Evolutionary conservation across 192 early-diverging fungal species (phyloP).

Genomic region (Phlyctochytrium arcticum): DNA sequence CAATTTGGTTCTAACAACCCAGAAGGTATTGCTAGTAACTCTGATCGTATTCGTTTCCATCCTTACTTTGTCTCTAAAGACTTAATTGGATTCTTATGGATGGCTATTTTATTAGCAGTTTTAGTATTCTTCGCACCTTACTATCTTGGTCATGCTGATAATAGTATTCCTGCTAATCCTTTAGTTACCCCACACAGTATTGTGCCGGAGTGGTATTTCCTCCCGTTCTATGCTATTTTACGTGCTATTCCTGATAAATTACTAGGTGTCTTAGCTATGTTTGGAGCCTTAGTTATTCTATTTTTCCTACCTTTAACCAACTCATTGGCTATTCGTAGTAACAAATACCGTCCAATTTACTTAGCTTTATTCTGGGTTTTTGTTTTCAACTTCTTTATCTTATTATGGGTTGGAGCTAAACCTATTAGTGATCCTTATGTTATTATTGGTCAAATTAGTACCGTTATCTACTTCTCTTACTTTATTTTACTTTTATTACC

Average conservation of each 20-base stretch:
- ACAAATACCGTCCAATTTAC: slow-evolving; percentile 60
- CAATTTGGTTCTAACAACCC: slow-evolving; percentile 55
- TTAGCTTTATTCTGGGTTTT: slow-evolving; percentile 65
- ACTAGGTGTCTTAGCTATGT: slow-evolving; percentile 47
- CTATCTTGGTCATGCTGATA: slow-evolving; percentile 7
- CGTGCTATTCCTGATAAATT: slow-evolving; percentile 43
- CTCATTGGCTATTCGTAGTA: slow-evolving; percentile 51
- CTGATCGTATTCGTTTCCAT: slow-evolving; percentile 63
- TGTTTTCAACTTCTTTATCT: slow-evolving; percentile 63
- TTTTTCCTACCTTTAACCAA: slow-evolving; percentile 51
- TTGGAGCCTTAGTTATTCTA: slow-evolving; percentile 57
- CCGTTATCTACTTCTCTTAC: slow-evolving; percentile 59
- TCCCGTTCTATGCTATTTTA: slow-evolving; percentile 17
- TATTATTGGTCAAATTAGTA: slow-evolving; percentile 50
- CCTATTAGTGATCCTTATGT: slow-evolving; percentile 61
- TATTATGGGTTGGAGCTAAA: slow-evolving; percentile 63
- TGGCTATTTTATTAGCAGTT: slow-evolving; percentile 14
- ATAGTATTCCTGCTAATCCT: slow-evolving; percentile 9
- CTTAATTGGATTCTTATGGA: slow-evolving; percentile 58
- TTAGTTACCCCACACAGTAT: background rate
- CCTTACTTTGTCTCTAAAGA: slow-evolving; percentile 67
- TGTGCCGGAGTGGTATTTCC: background rate
- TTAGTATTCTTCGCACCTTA: slow-evolving; percentile 7
- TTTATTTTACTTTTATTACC: slow-evolving; percentile 53
- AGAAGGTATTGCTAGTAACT: slow-evolving; percentile 60